These are phyloP conservation scores for Trametes versicolor DNA, from an alignment of 1,284 basidiomycete species.

Conservation along the genomic window DNA sequence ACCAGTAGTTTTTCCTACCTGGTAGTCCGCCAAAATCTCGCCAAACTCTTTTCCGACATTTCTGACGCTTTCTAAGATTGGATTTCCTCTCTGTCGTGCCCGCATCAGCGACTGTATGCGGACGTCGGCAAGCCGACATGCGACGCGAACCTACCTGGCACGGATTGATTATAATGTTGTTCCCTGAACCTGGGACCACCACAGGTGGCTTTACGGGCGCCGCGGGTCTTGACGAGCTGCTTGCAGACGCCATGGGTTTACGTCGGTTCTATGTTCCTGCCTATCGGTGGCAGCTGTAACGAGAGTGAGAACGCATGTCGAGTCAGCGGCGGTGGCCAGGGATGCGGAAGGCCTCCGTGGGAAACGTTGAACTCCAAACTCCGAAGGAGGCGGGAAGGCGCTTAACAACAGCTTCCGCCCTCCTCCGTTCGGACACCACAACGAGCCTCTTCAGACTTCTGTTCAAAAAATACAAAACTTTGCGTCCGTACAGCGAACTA, in stretches of 20 bases:
- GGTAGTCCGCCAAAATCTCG: conserved; percentile 94
- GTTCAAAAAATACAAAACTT: no score
- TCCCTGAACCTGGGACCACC: conserved; percentile 73
- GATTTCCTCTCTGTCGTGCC: conserved; percentile 80
- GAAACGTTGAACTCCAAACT: no score
- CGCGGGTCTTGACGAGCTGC: conserved; percentile 16
- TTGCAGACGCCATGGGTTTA: conserved; percentile 2
- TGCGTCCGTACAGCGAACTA: no score
- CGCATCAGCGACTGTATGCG: neutral
- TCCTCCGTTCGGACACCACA: no score
- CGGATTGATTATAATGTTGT: conserved; percentile 80
- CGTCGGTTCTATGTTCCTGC: no score
- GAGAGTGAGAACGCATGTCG: no score
- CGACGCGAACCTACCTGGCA: conserved; percentile 58
- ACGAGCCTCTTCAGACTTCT: no score
- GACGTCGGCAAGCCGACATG: neutral
- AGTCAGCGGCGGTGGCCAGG: no score
- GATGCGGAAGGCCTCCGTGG: no score
- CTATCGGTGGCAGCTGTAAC: no score
- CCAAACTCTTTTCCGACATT: conserved; percentile 95
- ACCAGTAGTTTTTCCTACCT: conserved; percentile 96
- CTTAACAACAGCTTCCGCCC: no score
- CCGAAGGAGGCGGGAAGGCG: no score
- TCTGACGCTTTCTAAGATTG: conserved; percentile 84
- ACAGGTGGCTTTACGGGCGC: conserved; percentile 60